Evolutionary conservation across 352 stramenopile genomes (phyloP).

Genomic region (Lagenidium sp.): DNA sequence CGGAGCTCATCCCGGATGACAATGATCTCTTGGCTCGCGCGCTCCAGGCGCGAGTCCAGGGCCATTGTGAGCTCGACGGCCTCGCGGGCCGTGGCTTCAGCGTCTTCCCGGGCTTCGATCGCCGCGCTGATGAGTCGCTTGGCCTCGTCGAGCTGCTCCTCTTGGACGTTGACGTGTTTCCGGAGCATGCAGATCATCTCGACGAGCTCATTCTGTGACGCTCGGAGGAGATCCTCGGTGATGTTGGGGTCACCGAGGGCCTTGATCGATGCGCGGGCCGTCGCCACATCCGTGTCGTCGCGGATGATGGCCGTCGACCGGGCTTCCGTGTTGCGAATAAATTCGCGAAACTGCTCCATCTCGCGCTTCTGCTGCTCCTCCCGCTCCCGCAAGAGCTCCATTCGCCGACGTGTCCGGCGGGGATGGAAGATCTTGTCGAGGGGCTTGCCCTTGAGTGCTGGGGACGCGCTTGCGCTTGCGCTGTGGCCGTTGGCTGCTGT

Average conservation of each 20-base stretch:
- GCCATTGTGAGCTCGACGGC: slow-evolving; percentile 58
- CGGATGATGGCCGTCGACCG: slow-evolving; percentile 11
- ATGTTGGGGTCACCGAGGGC: slow-evolving; percentile 43
- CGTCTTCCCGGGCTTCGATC: slow-evolving; percentile 68
- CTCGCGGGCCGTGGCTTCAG: slow-evolving; percentile 62
- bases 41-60: slow-evolving; percentile 67
- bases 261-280: slow-evolving; percentile 20
- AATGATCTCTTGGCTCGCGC: slow-evolving; percentile 36
- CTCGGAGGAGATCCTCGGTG: slow-evolving; percentile 34
- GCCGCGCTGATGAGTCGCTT: slow-evolving; percentile 64
- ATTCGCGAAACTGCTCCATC: slow-evolving; percentile 85
- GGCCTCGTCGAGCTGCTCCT: slow-evolving; percentile 63
- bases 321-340: slow-evolving; percentile 62
- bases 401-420: slow-evolving; percentile 43
- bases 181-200: slow-evolving; percentile 63
- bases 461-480: too few species aligned
- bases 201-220: slow-evolving; percentile 46
- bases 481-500: too few species aligned
- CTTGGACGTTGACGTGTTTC: slow-evolving; percentile 62
- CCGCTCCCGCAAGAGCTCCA: slow-evolving; percentile 54
- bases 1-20: slow-evolving; percentile 18
- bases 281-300: background rate
- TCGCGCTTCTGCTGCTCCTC: slow-evolving; percentile 73
- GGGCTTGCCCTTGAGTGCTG: slow-evolving; percentile 40
- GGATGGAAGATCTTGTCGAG: slow-evolving; percentile 74